These are phyloP conservation scores for Abrus pulchellus DNA, from an alignment of 306 rosid species.

Conservation along the genomic window DNA sequence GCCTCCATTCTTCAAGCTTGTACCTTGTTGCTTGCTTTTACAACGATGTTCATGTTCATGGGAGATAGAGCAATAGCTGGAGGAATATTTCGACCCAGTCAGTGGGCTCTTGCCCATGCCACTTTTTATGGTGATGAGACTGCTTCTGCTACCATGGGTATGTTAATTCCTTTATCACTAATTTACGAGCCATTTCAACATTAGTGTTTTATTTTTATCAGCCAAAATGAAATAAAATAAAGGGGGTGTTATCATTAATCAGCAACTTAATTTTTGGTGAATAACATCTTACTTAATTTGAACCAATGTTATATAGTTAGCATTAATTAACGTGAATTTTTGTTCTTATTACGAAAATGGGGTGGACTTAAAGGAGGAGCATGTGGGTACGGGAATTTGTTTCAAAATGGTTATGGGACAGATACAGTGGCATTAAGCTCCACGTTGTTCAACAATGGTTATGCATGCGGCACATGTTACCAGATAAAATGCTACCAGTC, in stretches of 20 bases:
- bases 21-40: slow-evolving; percentile 50
- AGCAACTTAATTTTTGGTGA: no score
- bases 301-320: no score
- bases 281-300: no score
- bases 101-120: slow-evolving; percentile 78
- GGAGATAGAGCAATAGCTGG: slow-evolving; percentile 35
- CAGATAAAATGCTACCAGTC: slow-evolving; percentile 78
- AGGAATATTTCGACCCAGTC: slow-evolving; percentile 64
- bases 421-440: slow-evolving; percentile 85
- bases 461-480: slow-evolving; percentile 83
- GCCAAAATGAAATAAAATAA: no score
- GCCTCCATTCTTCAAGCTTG: slow-evolving; percentile 53
- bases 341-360: neutral
- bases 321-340: neutral
- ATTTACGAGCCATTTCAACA: neutral
- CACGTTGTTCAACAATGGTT: slow-evolving; percentile 82
- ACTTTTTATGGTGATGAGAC: slow-evolving; percentile 96
- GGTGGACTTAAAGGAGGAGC: slow-evolving; percentile 71
- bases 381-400: slow-evolving; percentile 90
- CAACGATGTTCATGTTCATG: slow-evolving; percentile 49
- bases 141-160: slow-evolving; percentile 88
- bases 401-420: slow-evolving; percentile 80
- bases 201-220: no score
- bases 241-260: no score
- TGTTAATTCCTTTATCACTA: neutral